Percentiles rank a stretch among this genome's conserved stretches.
These are phyloP conservation scores for Pseudotsuga menziesii DNA, from an alignment of 75 land plant genomes.

Conservation along the genomic window DNA sequence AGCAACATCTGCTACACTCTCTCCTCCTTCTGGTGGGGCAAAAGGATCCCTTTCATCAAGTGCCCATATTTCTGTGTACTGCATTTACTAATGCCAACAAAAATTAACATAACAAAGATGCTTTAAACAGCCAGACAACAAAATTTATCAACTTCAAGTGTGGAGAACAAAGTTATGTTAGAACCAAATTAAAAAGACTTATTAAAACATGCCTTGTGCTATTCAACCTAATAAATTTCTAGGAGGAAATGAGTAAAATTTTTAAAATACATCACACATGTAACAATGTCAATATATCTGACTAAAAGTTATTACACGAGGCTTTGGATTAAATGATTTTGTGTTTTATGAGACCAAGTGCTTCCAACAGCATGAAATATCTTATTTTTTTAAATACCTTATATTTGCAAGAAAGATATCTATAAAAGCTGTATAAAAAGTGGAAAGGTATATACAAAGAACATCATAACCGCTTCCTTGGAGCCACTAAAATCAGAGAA, in stretches of 20 bases:
- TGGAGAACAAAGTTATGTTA: not conserved
- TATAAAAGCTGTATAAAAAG: too few relatives aligned
- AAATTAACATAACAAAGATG: not conserved
- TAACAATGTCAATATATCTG: constrained; percentile 7
- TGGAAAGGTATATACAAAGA: too few relatives aligned
- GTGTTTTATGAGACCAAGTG: not conserved
- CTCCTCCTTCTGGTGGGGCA: constrained; percentile 83
- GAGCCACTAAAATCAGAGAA: too few relatives aligned
- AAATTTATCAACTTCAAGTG: not conserved
- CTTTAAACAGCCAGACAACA: not conserved
- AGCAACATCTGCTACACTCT: constrained; percentile 88
- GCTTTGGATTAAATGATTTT: not conserved
- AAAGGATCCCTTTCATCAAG: constrained; percentile 86
- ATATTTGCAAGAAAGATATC: too few relatives aligned
- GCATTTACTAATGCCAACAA: not conserved
- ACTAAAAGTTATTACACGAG: not conserved
- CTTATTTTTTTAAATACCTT: too few relatives aligned
- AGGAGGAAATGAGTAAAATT: not conserved
- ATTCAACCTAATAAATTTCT: not conserved
- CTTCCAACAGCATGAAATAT: not conserved
- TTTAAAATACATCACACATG: not conserved
- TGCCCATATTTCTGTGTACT: constrained; percentile 96
- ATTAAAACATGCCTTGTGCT: constrained; percentile 3
- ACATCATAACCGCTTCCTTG: too few relatives aligned
- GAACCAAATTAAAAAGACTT: not conserved